Conservation (phyloP, 2,329 filamentous ascomycete genomes). For the Epichloe glyceriae region DNA sequence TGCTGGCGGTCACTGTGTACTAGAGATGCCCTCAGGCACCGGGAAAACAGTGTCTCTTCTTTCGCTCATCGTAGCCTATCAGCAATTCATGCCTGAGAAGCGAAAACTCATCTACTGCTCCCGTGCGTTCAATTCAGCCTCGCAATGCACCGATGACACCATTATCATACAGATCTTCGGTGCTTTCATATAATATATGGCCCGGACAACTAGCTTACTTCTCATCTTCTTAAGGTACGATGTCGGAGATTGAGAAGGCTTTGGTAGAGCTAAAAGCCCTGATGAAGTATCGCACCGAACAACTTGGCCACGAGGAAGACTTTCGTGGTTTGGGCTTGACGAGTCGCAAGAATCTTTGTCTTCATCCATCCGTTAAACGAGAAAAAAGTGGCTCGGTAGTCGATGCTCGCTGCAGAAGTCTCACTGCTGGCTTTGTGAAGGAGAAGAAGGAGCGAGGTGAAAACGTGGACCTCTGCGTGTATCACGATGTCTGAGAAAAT, state of each 20-base stretch:
- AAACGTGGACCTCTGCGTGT: conserved; percentile 85
- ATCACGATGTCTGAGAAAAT: conserved; percentile 60
- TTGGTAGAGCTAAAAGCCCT: conserved; percentile 78
- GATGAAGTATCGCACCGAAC: conserved; percentile 86
- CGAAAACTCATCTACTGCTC: conserved; percentile 98
- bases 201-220: not conserved
- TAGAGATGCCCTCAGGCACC: conserved; percentile 98
- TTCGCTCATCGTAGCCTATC: conserved; percentile 92
- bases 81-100: conserved; percentile 84
- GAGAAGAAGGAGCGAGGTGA: conserved; percentile 95
- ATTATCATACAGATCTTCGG: not conserved
- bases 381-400: conserved; percentile 93
- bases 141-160: not conserved
- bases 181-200: not conserved
- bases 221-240: conserved; percentile 47
- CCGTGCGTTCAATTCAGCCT: conserved; percentile 32
- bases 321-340: conserved; percentile 87
- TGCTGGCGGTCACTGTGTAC: conserved; percentile 83
- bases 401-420: conserved; percentile 86
- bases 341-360: conserved; percentile 91
- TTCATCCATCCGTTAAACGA: conserved; percentile 89
- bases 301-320: conserved; percentile 84
- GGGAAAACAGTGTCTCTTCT: conserved; percentile 94
- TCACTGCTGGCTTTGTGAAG: conserved; percentile 94
- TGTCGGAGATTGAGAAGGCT: conserved; percentile 99